Evolutionary conservation across 305 asterid species (phyloP), one percentile per base, ranked within the genome.

Genomic region (Solanum hybrid): DNA sequence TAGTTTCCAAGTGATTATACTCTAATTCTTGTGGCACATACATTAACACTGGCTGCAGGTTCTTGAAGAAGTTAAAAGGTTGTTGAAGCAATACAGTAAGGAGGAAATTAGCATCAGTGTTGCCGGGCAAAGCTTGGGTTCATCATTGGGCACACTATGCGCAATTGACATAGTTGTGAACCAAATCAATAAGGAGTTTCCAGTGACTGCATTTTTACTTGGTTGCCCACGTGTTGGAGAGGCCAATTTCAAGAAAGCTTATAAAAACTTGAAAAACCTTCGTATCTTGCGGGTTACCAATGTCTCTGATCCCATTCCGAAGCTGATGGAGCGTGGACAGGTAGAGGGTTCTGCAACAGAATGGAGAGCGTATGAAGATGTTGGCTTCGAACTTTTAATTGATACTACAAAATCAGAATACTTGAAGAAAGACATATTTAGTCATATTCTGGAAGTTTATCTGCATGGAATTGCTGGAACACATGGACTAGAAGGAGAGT

Each of bases 81-180:
- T 68, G 75, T 68, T 68, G 75, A 4, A 68, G 6, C 29, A n/a
- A 68, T 68, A 68, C 29, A 68, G 6, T 3, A n/a, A 68, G 3
- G 75, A 68, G 29, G 29, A 68, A 68, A 10, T 68, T 0, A 68
- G 75, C 75, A 68, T 68, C 75, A 68, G 29, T 10, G 14, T 68
- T 9, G 5, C 75, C 2, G 88, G 76, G 8, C 88, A 84, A 38
- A 51, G 88, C 14, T 15, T 84, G 73, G 88, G 88, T 84, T 45
- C 88, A 85, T 9, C 88, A 29, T 12, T 85, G 15, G 76, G 31
- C 26, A 51, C 88, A 22, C 72, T 85, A 39, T 95, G 93, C 32
- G 98, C 96, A 7, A 91, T 90, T 1, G 98, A 97, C 90, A 93
- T 96, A 13, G 94, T 95, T 5, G 36, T 77, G 51, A 94, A 94